phyloP scores from a whole-genome alignment of 495 filamentous ascomycete genomes.

The Neurospora sp. region DNA sequence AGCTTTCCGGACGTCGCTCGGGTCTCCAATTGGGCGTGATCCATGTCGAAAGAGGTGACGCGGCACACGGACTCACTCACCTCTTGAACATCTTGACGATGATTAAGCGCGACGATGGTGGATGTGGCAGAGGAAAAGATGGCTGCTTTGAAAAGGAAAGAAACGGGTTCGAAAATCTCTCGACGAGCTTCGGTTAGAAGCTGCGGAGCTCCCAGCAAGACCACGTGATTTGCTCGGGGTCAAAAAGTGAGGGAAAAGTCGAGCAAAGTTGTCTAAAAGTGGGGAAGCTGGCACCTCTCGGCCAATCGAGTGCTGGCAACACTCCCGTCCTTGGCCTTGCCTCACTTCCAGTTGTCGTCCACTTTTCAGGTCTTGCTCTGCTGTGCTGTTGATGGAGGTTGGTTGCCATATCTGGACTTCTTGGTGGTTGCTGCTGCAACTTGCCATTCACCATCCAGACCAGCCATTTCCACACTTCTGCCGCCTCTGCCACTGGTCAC shows the following conservation, averaged over 20 bases:
- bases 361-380: neutral
- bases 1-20: conserved; percentile 14
- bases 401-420: neutral
- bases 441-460: neutral
- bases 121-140: conserved; percentile 26
- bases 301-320: neutral
- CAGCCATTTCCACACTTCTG: neutral
- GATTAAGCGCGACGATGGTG: conserved; percentile 37
- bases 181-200: conserved; percentile 28
- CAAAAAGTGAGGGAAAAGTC: neutral
- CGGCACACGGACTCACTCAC: conserved; percentile 39
- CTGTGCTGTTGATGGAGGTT: neutral
- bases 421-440: neutral
- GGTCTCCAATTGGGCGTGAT: conserved; percentile 22
- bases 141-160: conserved; percentile 29
- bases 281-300: neutral
- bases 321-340: neutral
- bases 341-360: neutral
- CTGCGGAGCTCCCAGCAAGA: conserved; percentile 23
- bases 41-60: conserved; percentile 6
- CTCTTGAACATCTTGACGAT: conserved; percentile 82
- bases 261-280: neutral
- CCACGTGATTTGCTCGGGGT: conserved; percentile 17
- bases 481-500: neutral
- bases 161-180: conserved; percentile 32